Evolutionary conservation across 2,329 filamentous ascomycete genomes (phyloP), one percentile per base, ranked within the genome.

Genomic region (Fusarium pseudoanthophilum): DNA sequence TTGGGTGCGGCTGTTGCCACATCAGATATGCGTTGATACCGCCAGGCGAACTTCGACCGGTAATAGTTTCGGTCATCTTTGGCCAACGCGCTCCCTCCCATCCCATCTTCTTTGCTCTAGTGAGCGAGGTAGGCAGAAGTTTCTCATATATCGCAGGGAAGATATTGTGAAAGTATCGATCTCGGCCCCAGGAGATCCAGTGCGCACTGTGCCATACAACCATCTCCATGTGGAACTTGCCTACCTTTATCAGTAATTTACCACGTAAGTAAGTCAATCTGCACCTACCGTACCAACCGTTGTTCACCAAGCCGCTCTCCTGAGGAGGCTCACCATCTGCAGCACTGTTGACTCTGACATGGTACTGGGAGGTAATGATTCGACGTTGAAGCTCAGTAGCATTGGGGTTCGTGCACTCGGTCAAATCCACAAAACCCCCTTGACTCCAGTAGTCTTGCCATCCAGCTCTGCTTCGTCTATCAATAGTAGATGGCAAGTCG

Each of bases 11-110:
- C 73, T 75, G 89, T 73, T 91, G 89, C 89, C 89, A 91, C 64
- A 90, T 87, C 7, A 91, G 80, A 4, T 91, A 80, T 15, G 85
- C 86, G 77, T 91, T 91, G 76, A 91, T 90, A 70, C 89, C 86
- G 5, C 89, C 89, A 2, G 89, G 77, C 0, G 76, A 77, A 20
- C 76, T 79, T 14, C 64, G 59, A 0, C 75, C 77, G 0, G 73
- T 78, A 1, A 69, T 52, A 1, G 72, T 55, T 14, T 84, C 78
- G 2, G 77, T 79, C 78, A 80, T 80, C 60, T 79, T 88, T 49
- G 69, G 86, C 86, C 73, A 82, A 28, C 84, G 69, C 11, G 85
- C 84, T 37, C 85, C 84, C 10, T 76, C 69, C 77, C 86, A 86
- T 8, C 84, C 84, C 73, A 86, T 85, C 1, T 42, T 66, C 8